Base-by-base conservation (phyloP, 2,329 filamentous ascomycete genomes). In the Xenosphaeropsis pyriputrescens region DNA sequence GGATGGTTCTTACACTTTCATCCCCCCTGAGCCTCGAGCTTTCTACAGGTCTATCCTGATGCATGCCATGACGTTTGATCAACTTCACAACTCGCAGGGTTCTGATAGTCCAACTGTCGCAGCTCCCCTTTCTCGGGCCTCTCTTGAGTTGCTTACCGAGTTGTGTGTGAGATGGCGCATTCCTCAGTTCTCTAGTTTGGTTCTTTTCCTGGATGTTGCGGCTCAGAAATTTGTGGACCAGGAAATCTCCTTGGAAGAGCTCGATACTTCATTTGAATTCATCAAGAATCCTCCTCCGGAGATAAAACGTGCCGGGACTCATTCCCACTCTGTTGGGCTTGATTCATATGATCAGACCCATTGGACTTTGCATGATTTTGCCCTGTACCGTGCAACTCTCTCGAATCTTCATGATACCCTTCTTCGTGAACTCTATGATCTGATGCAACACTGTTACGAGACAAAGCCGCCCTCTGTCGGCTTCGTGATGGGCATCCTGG, bases 391-490 rank as follows among this genome's bases (percentile, higher is more conserved):
- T 49, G 77, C 83, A 45, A 72, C 82, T 13, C 65, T 98, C 6
- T 69, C 72, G 29, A 73, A 69, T 19, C 61, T 96, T 30, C 77
- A 96, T 50, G 86, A 95, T 49, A 75, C 79, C 8, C 63, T 96
- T 18, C 65, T 95, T 34, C 76, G 88, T 38, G 89, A 96, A 51
- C 68, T 98, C 14, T 95, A 85, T 57, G 79, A 88, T 45, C 67
- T 82, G n/a, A 72, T 95, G 57, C 79, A 89, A 63, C 77, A 82
- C 47, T 89, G 85, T 48, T 98, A 89, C 57, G 86, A 94, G 44
- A 61, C 70, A n/a, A 95, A 94, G 51, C 77, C 85, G 9, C 85
- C 85, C 5, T 75, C 79, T 30, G 76, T 93, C 16, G 85, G 79
- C 5, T 75, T 77, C 12, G 72, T 93, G 19, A 77, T 96, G 69